Evolutionary conservation across 129 eudicot species (phyloP), one percentile per base, ranked within the genome.

Genomic region (Solidago caesia): DNA sequence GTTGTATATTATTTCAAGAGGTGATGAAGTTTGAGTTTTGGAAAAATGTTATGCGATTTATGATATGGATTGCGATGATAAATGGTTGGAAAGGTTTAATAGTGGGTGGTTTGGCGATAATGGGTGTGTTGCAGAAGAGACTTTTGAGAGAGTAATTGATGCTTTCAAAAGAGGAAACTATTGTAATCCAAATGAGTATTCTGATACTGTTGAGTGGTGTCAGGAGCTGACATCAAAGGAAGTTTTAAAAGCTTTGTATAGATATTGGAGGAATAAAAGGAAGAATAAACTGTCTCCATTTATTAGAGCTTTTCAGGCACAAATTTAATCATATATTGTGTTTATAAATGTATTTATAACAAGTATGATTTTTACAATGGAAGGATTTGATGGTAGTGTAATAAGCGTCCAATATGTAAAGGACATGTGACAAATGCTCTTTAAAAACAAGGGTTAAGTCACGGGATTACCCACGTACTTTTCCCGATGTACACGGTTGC

Each of bases 261-360:
- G 73, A 25, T 91, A 91, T 72, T 94, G 99, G 99, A 64, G 76
- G 77, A 79, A 68, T 62, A 94, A 87, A 73, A 71, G 97, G 65
- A 85, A 79, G 82, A 92, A 83, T 76, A 94, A 82, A 53, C 85
- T 75, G 8, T 75, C 82, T 2, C 77, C 94, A 4, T 80, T 88
- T 44, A 42, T 85, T 29, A 77, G 81, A 78, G 84, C 91, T 79
- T 94, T 94, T 77, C 87, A 94, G 99, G 97, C 90, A 86, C 78
- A 72, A 26, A 2, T 8, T 6, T 1, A 2, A 26, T 21, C 44
- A 0, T 70, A 70, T 12, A 62, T 48, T 7, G 9, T 41, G 5
- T 16, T 9, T 42, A 9, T 14, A 44, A 25, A 2, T 55, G 21
- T 0, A 21, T 21, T 0, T 21, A 11, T 62, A 63, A 27, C 43